Percentiles rank a stretch among this genome's conserved stretches.
These are phyloP conservation scores for Melocanna baccifera DNA, from an alignment of 176 grass and related monocot genomes.

Conservation along the genomic window DNA sequence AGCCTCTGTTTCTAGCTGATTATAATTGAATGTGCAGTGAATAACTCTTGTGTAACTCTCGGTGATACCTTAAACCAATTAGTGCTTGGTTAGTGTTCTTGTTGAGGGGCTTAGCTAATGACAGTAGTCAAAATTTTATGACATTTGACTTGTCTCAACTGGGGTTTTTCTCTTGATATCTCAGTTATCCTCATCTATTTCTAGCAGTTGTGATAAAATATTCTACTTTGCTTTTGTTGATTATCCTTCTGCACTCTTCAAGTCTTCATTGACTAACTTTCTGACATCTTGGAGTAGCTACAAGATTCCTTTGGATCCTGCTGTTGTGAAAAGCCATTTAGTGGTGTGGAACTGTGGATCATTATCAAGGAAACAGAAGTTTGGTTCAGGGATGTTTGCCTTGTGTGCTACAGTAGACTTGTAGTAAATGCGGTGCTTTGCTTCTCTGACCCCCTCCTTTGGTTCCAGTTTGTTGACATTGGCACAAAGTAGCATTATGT, in stretches of 20 bases:
- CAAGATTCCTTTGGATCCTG: not conserved
- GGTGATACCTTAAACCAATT: not conserved
- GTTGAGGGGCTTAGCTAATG: not conserved
- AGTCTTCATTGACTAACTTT: not conserved
- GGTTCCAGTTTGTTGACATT: not conserved
- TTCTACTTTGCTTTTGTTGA: not conserved
- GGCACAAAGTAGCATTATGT: not conserved
- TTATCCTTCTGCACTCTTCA: not conserved
- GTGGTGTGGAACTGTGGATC: not conserved
- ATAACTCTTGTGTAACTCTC: not conserved
- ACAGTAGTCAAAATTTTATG: not conserved
- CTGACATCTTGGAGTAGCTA: not conserved
- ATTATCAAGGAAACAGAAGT: not conserved
- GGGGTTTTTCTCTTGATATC: not conserved
- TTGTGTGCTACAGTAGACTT: not conserved
- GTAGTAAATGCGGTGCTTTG: not conserved
- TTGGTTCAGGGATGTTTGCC: not conserved
- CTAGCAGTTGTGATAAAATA: not conserved
- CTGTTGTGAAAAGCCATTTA: not conserved
- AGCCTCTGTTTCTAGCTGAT: not conserved
- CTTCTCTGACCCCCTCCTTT: not conserved
- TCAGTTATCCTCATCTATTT: not conserved
- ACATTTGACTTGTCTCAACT: not conserved
- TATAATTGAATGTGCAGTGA: not conserved
- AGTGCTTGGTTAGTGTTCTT: not conserved